Evolutionary conservation across 768 basidiomycete species (phyloP), one percentile per base, ranked within the genome.

Genomic region (Nidula microcarpa): DNA sequence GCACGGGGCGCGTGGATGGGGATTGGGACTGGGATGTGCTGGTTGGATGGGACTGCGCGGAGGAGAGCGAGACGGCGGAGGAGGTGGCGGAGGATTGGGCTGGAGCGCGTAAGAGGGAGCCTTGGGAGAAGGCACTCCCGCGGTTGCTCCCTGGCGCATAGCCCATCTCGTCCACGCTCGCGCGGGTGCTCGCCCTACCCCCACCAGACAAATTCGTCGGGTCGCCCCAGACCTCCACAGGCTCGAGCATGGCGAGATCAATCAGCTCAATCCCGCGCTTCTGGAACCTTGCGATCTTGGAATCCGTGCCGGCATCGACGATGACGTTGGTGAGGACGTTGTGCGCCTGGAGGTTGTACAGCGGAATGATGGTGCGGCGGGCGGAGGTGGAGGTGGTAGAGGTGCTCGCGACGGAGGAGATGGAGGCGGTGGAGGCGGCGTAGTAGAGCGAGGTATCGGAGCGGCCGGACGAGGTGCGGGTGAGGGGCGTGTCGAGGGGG

Each of bases 311-410:
- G 0, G 92, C 92, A 62, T 94, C 92, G 32, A 91, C 80, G 52
- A 94, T 86, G 35, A 84, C 82, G 60, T 93, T 94, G 10, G 90
- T 85, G 77, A 93, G 78, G 48, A 94, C 88, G 56, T 91, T 88
- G 66, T 95, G 92, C 0, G 91, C 91, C 54, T 89, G 86, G 17
- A 95, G 78, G 62, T 93, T 94, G 69, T 94, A 92, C 2, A 94
- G 73, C 0, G 92, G 91, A 52, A 93, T 85, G 62, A 94, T 93
- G 65, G 80, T 84, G 54, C 89, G 79, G n/a, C 88, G 76, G 32
- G 74, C 74, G 9, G 81, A 77, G 4, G 77, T 66, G 1, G 75
- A 68, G 16, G 78, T 74, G 33, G 66, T 55, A 16, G 59, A 50
- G 37, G 53, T 60, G 6, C 55, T 53, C 17, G 56, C 65, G 58